Percentiles rank a stretch among this genome's conserved stretches.
These are phyloP conservation scores for Tulasnella sp. DNA, from an alignment of 768 basidiomycete genomes.

Conservation along the genomic window DNA sequence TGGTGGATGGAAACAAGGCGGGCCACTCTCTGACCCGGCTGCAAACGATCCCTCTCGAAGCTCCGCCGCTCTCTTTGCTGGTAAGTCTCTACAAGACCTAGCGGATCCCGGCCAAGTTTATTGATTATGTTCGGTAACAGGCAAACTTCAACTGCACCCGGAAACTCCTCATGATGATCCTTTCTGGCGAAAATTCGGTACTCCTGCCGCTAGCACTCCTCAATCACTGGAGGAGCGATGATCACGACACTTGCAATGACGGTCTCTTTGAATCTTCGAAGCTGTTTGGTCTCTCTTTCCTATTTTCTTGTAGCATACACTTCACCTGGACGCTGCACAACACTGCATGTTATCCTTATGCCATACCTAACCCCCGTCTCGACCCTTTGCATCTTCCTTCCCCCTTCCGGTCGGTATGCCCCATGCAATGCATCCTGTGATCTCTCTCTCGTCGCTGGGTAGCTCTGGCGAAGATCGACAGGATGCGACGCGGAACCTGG, in stretches of 20 bases:
- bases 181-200: conserved; percentile 29
- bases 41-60: conserved; percentile 72
- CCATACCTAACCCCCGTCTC: not conserved
- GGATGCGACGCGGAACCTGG: not conserved
- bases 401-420: not conserved
- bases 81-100: conserved; percentile 28
- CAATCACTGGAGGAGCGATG: not conserved
- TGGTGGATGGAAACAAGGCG: conserved; percentile 52
- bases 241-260: conserved; percentile 5
- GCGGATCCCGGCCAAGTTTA: not conserved
- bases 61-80: conserved; percentile 74
- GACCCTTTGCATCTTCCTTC: not conserved
- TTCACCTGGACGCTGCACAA: not conserved
- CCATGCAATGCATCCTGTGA: not conserved
- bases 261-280: not conserved
- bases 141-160: conserved; percentile 82
- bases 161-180: conserved; percentile 69
- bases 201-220: not conserved
- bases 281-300: not conserved
- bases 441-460: not conserved
- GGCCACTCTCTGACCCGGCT: conserved; percentile 69
- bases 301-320: conserved; percentile 8
- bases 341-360: conserved; percentile 14
- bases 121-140: conserved; percentile 34
- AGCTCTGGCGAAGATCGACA: not conserved